Base-by-base conservation (phyloP, 1,284 basidiomycete species). In the Peniophora sp. region DNA sequence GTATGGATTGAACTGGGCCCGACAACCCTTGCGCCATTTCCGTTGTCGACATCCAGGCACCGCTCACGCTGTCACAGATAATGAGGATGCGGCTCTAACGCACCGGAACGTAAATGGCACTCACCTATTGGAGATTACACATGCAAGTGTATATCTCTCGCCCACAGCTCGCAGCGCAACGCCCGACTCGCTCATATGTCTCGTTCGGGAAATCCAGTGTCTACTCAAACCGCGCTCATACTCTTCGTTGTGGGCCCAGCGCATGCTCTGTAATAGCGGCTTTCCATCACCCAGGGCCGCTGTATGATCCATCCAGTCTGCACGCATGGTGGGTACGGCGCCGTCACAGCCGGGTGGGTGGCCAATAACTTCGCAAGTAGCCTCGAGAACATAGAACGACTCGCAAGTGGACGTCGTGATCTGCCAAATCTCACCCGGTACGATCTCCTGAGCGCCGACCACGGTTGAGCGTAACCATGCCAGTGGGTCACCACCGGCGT, bases 341-440 rank as follows among this genome's bases (percentile, higher is more conserved):
- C 8, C n/a, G 15, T 41, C 18, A 8, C 37, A 41, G 5, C 37
- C 20, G 5, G 46, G 47, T 1, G 66, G 62, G 27, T 62, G 66
- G 2, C 83, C 84, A 51, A 87, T 72, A 24, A 83, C 79, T 61
- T 88, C 85, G 57, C 85, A 86, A 0, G 85, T 88, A 14, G 73
- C 58, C 54, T 84, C 82, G 0, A 88, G 65, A 27, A 85, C 76
- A 57, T 80, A 78, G 54, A 76, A 72, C 2, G 59, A 62, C 50
- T 72, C 64, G 20, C 36, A 65, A 65, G 22, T 52, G 58, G 15
- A 75, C 58, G 23, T 41, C 8, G 69, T 67, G 34, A 88, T 61
- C 17, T 61, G 65, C 84, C 85, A 88, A 20, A 88, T 68, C 50
- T 85, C 80, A 11, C 65, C 68, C 23, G 66, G 52, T n/a, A 81